These are phyloP conservation scores for Myriosclerotinia duriaeana DNA, from an alignment of 2,329 filamentous ascomycete species.

Conservation along the genomic window DNA sequence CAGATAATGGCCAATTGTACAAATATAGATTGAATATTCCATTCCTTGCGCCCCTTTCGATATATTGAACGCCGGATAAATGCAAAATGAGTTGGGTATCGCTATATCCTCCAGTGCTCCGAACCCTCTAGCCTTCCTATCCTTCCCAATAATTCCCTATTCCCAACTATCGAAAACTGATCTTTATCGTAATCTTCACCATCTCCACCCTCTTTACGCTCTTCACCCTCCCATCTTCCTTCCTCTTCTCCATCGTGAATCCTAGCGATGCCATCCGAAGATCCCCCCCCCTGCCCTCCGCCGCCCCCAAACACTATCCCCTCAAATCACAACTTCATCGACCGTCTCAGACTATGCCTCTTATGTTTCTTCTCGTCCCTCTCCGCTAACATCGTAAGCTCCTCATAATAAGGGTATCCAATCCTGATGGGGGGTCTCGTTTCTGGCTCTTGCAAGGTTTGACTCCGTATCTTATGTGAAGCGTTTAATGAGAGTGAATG, in stretches of 20 bases:
- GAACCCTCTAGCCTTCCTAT: neutral
- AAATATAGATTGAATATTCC: neutral
- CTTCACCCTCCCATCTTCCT: neutral
- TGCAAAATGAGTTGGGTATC: constrained; percentile 23
- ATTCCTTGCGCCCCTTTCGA: neutral
- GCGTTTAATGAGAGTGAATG: constrained; percentile 3
- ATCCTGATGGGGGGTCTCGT: constrained; percentile 19
- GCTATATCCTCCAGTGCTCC: constrained; percentile 4
- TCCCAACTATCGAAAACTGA: neutral
- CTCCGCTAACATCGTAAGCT: constrained; percentile 16
- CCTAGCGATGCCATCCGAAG: neutral
- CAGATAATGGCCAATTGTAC: neutral
- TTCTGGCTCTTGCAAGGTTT: neutral
- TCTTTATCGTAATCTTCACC: neutral
- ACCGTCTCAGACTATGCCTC: constrained; percentile 16
- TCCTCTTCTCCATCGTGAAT: neutral
- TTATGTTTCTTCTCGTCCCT: constrained; percentile 12
- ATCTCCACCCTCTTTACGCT: neutral
- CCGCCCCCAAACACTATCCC: neutral
- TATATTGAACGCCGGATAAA: constrained; percentile 14
- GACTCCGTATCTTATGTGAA: neutral
- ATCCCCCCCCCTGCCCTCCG: no score
- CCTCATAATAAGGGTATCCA: constrained; percentile 26
- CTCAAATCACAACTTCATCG: neutral
- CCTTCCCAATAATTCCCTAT: neutral